phyloP scores from a whole-genome alignment of 2,329 filamentous ascomycete genomes.

The Cladosporium halotolerans region DNA sequence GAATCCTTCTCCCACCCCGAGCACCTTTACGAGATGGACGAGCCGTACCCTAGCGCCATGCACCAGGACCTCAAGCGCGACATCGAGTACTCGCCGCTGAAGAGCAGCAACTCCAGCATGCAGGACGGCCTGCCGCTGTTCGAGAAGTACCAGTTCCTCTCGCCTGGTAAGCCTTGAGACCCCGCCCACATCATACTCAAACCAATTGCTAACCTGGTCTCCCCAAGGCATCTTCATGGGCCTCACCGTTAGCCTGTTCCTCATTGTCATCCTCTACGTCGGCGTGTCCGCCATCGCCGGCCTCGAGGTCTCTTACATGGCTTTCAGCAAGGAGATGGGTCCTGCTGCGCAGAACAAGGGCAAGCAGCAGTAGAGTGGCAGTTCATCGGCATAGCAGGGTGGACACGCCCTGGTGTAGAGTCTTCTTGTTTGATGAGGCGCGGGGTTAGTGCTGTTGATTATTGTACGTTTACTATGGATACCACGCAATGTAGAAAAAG shows the following conservation, averaged over 20 bases:
- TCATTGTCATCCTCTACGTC: conserved; percentile 71
- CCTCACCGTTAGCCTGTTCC: conserved; percentile 61
- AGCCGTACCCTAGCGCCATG: conserved; percentile 55
- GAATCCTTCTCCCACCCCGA: not conserved
- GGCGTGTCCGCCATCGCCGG: conserved; percentile 71
- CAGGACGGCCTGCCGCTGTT: conserved; percentile 57
- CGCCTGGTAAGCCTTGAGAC: conserved; percentile 59
- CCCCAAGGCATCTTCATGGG: conserved; percentile 79
- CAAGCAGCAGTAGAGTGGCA: conserved; percentile 54
- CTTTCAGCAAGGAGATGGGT: conserved; percentile 94
- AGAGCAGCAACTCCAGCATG: conserved; percentile 13
- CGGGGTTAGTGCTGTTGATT: not conserved
- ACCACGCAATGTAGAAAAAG: not conserved
- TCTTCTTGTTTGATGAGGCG: too few relatives aligned
- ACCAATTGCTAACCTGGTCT: not conserved
- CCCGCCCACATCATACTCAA: not conserved
- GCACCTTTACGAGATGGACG: conserved; percentile 57
- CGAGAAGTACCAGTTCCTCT: conserved; percentile 91
- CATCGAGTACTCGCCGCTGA: conserved; percentile 31
- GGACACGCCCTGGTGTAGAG: too few relatives aligned
- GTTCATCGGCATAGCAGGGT: too few relatives aligned
- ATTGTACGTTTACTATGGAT: conserved; percentile 6
- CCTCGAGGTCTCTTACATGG: conserved; percentile 83
- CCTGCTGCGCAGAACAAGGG: conserved; percentile 67
- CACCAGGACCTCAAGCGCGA: conserved; percentile 72